These are phyloP conservation scores for Fraxinus albicans DNA, from an alignment of 305 asterid genomes.

Conservation along the genomic window DNA sequence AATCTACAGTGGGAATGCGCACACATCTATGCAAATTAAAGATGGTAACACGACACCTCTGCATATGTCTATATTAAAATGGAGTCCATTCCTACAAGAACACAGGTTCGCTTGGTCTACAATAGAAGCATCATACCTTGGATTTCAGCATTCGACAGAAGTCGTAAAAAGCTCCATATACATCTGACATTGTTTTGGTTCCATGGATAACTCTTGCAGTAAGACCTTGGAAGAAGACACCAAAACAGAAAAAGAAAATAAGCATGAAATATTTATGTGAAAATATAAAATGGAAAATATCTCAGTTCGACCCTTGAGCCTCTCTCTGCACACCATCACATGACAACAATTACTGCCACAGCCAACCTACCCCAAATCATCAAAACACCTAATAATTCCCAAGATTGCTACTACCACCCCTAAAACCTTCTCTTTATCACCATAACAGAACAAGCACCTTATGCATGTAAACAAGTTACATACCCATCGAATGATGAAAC, in stretches of 20 bases:
- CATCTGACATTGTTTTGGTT: slow-evolving; percentile 75
- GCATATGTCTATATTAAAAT: not conserved
- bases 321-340: not conserved
- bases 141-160: slow-evolving; percentile 75
- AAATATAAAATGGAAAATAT: not conserved
- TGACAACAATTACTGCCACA: not conserved
- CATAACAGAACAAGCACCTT: slow-evolving; percentile 1
- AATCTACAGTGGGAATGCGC: not conserved
- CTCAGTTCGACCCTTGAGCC: not conserved
- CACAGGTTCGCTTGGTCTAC: not conserved
- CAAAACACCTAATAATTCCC: not conserved
- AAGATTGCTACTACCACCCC: not conserved
- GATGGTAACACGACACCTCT: not conserved
- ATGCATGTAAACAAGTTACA: not conserved
- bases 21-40: not conserved
- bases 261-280: not conserved
- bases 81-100: not conserved
- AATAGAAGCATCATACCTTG: slow-evolving; percentile 57
- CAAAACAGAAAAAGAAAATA: not conserved
- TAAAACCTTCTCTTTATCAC: not conserved
- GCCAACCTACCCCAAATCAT: not conserved
- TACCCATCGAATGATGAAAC: not conserved
- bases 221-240: slow-evolving; percentile 57
- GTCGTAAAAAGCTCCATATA: slow-evolving; percentile 85
- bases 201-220: slow-evolving; percentile 81